Evolutionary conservation across 2,329 filamentous ascomycete genomes (phyloP), one percentile per base, ranked within the genome.

Genomic region (Fusarium sp.): DNA sequence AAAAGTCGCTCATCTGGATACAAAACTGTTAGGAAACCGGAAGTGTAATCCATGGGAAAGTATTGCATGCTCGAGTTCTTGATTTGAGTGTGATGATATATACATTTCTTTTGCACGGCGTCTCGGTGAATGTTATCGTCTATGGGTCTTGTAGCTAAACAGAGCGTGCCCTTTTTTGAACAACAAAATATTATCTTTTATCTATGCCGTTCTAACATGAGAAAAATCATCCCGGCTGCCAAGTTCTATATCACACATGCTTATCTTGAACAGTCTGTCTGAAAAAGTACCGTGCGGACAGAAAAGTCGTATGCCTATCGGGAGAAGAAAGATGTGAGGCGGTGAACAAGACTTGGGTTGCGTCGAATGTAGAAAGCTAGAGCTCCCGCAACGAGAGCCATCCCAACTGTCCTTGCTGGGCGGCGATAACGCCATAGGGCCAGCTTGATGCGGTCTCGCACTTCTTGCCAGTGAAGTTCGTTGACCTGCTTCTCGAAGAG

Each of bases 401-500:
- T 78, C 28, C 87, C 90, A 46, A 90, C 80, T 26, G 87, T 86
- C 18, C 86, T 83, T 42, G 87, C 86, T 2, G 92, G 89, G 63
- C 86, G 84, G 52, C 92, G 86, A 79, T 96, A 91, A 68, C 82
- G 83, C 87, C 88, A 90, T 24, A 91, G 71, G 26, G 84, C 59
- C 46, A 64, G 55, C 35, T 74, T 75, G 20, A 77, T 49, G 26
- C 65, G 75, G 29, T 76, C 72, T 38, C 74, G 74, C 48, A 77
- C 55, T 75, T 97, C 91, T 50, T 87, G 84, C 78, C 90, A 87
- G 57, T 84, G 81, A n/a, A 98, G 81, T 73, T 97, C 91, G 57
- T 82, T 84, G 6, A 89, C 88, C 77, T 98, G 95, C 68, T 84
- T 84, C 38, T 88, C 81, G 73, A 98, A 95, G 63, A 90, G 86